Conservation (phyloP, 768 basidiomycete genomes). For the Amanita jacksonii region DNA sequence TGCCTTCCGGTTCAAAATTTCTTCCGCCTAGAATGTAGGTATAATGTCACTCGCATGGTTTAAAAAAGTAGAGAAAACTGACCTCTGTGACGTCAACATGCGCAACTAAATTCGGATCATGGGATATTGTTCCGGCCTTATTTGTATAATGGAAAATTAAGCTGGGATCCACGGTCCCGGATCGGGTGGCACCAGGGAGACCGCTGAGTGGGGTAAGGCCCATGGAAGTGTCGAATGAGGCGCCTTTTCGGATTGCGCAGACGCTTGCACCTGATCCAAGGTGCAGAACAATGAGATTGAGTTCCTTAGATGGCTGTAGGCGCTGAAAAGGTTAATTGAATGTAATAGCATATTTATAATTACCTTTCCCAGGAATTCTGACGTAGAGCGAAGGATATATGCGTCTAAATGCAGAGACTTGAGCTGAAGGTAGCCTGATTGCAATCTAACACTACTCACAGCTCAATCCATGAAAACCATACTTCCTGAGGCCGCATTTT, state of each 20-base stretch:
- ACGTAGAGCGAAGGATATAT: conserved; percentile 58
- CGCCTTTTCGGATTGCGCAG: conserved; percentile 65
- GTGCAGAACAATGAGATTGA: conserved; percentile 78
- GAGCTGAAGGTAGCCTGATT: background rate
- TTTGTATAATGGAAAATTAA: conserved; percentile 80
- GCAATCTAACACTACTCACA: conserved; percentile 30
- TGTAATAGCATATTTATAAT: background rate
- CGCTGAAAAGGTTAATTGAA: background rate
- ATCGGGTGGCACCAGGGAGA: conserved; percentile 81
- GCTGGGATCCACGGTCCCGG: conserved; percentile 75
- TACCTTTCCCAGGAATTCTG: conserved; percentile 49
- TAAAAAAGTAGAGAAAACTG: background rate
- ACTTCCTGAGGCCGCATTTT: conserved; percentile 69
- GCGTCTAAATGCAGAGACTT: conserved; percentile 37
- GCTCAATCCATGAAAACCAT: conserved; percentile 86
- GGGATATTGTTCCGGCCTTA: conserved; percentile 41
- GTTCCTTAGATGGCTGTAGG: conserved; percentile 29
- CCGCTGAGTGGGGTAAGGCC: conserved; percentile 86
- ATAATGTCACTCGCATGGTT: background rate
- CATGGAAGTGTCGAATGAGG: conserved; percentile 84
- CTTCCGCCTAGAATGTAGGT: conserved; percentile 39
- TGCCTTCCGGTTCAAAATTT: conserved; percentile 63
- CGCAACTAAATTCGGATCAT: conserved; percentile 35
- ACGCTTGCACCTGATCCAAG: conserved; percentile 87
- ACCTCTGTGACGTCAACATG: conserved; percentile 48